Percentiles rank a stretch among this genome's conserved stretches.
Conservation (phyloP, 805 yeast genomes). For the Hyphopichia homilentoma region DNA sequence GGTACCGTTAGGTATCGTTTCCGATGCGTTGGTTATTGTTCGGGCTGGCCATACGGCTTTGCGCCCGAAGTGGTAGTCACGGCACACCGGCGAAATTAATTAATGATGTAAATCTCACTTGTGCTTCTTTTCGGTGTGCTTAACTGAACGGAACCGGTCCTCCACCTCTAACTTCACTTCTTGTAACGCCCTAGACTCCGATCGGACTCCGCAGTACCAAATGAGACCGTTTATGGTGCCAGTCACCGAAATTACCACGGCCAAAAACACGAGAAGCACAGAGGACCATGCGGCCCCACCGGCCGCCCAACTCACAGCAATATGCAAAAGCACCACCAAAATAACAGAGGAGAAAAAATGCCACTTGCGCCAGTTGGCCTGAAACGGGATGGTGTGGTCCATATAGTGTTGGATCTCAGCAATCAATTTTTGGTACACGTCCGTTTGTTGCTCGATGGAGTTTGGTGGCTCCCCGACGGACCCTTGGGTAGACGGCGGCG, state of each 20-base stretch:
- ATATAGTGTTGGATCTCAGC: slow-evolving; percentile 43
- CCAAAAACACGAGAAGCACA: slow-evolving; percentile 57
- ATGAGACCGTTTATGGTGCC: slow-evolving; percentile 77
- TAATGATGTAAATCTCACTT: neutral
- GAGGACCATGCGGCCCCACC: slow-evolving; percentile 56
- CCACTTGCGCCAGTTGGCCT: slow-evolving; percentile 57
- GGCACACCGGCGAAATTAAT: neutral
- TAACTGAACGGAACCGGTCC: slow-evolving; percentile 16
- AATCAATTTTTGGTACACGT: slow-evolving; percentile 36
- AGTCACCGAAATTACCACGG: slow-evolving; percentile 54
- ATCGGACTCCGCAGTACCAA: slow-evolving; percentile 72
- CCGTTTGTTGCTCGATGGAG: slow-evolving; percentile 7
- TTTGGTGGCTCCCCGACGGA: slow-evolving; percentile 5
- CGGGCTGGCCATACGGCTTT: too few relatives aligned
- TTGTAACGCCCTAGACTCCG: slow-evolving; percentile 70
- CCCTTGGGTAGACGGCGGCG: neutral
- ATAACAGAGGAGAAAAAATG: slow-evolving; percentile 60
- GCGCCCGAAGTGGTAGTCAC: neutral
- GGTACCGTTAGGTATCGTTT: neutral
- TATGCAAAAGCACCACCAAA: slow-evolving; percentile 40
- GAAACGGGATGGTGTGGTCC: slow-evolving; percentile 48
- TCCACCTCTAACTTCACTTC: slow-evolving; percentile 73
- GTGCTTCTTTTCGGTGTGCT: neutral
- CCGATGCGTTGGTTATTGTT: neutral
- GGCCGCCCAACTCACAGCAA: slow-evolving; percentile 60